Evolutionary conservation across 1,284 basidiomycete species (phyloP), one percentile per base, ranked within the genome.

Genomic region (Apiotrichum porosum): DNA sequence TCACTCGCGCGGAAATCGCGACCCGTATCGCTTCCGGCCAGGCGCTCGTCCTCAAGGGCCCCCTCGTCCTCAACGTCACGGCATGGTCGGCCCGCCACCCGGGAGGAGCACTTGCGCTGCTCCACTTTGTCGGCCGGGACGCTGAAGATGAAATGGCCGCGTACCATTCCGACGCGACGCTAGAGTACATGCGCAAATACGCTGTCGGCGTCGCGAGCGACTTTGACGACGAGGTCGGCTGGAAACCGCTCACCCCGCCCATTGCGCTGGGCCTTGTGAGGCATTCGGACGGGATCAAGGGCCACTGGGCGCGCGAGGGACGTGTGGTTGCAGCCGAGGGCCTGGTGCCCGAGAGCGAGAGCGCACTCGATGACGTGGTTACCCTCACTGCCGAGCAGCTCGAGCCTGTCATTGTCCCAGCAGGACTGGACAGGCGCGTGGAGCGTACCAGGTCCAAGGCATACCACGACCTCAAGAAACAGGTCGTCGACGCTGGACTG

Each of bases 101-200:
- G 0, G 95, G 94, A 36, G 93, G 94, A 45, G 75, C 82, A 13
- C 83, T 97, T 40, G 81, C 92, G 17, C 83, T 98, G 53, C 82
- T 95, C 23, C 95, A 99, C 75, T 97, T 94, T 66, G 84, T 97
- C 26, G 95, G 95, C 3, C 81, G 94, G 42, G 93, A 99, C 68
- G 94, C 92, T 0, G 83, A 85, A 3, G 88, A 95, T 75, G 94
- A 99, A 72, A 87, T 97, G 38, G 82, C 90, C 56, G 94, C 90
- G 12, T 97, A 91, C 74, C 94, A 99, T 69, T 78, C 79, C 1
- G 80, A 82, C 28, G 72, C 78, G 43, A 86, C 90, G 35, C 61
- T 79, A 23, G 75, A 83, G 21, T 76, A 80, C 38, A 83, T 98
- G 68, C 74, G 76, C 19, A 78, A 79, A 26, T 97, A 86, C 70